Base-by-base conservation (phyloP, 768 basidiomycete species). In the Rhizopogon salebrosus region DNA sequence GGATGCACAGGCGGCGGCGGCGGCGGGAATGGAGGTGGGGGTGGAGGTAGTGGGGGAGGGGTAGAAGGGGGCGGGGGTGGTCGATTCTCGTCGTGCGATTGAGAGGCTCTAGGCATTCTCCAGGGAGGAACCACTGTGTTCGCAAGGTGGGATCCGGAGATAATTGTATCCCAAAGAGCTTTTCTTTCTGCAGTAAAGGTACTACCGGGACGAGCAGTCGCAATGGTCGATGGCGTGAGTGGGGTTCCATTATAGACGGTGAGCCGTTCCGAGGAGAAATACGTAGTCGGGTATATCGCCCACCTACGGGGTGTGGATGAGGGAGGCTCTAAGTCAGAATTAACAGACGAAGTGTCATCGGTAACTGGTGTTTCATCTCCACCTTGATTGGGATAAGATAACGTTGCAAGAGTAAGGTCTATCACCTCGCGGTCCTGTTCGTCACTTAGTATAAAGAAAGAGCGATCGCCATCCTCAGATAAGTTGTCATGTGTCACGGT, bases 221-320 rank as follows among this genome's bases (percentile, higher is more conserved):
- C 57, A 45, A 41, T 59, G 48, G 63, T 57, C 57, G 51, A 57
- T 18, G 69, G 64, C 3, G 73, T 74, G 18, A 82, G 70, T 23
- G 60, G 56, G 10, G 49, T 52, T 35, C 77, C 76, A 9, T 64
- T 72, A 61, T 82, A 86, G 1, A 79, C 49, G 4, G 80, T 79
- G 14, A 89, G 78, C 26, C 74, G 72, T 37, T 73, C 67, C 34
- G 74, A 83, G 4, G 79, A 77, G 60, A 89, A 89, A 54, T 81
- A 75, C 9, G 75, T 75, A 35, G 72, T 64, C 3, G 85, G 83
- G 59, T 85, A 89, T 34, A 54, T 62, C 10, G 84, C 87, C 87
- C 88, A 89, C 49, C 85, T 75, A 31, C 42, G 43, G 7, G 42
- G 22, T 41, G 18, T 36, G 36, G 53, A 46, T 16, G 26, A 48